Percentiles rank a stretch among this genome's conserved stretches.
Evolutionary conservation across 495 filamentous ascomycete species (phyloP).

Genomic region (Aspergillus ostianus): DNA sequence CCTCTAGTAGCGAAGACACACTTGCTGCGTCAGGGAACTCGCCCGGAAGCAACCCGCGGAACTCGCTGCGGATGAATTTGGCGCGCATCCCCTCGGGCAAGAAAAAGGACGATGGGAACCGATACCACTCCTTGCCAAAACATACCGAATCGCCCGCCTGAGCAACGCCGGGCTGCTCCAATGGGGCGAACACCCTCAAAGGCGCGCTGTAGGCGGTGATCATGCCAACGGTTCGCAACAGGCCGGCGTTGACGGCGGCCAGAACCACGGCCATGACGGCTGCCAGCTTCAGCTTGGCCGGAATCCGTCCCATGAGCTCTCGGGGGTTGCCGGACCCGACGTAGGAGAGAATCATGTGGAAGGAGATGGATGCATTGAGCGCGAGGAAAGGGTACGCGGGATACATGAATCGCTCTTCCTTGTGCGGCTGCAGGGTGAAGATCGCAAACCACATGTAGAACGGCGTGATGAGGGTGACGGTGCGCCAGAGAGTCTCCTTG

Average conservation of each 20-base stretch:
- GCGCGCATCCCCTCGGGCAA: slow-evolving; percentile 75
- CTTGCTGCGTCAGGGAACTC: slow-evolving; percentile 75
- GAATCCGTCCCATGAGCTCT: slow-evolving; percentile 64
- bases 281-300: slow-evolving; percentile 64
- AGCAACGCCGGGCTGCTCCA: slow-evolving; percentile 48
- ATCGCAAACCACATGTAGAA: slow-evolving; percentile 95
- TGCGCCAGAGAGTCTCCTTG: slow-evolving; percentile 57
- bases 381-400: slow-evolving; percentile 89
- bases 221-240: slow-evolving; percentile 75
- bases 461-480: slow-evolving; percentile 71
- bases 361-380: slow-evolving; percentile 83
- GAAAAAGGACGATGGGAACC: slow-evolving; percentile 92
- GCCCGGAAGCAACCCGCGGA: slow-evolving; percentile 85
- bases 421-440: slow-evolving; percentile 91
- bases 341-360: slow-evolving; percentile 73
- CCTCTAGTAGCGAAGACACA: slow-evolving; percentile 62
- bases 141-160: slow-evolving; percentile 70
- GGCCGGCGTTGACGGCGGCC: slow-evolving; percentile 57
- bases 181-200: slow-evolving; percentile 66
- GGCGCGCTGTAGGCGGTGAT: slow-evolving; percentile 85
- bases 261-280: slow-evolving; percentile 55
- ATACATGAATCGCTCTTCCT: slow-evolving; percentile 99
- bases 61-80: slow-evolving; percentile 87
- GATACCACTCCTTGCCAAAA: slow-evolving; percentile 97
- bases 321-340: slow-evolving; percentile 67